Base-by-base conservation (phyloP, 2,329 filamentous ascomycete species). In the Colletotrichum chlorophyti region DNA sequence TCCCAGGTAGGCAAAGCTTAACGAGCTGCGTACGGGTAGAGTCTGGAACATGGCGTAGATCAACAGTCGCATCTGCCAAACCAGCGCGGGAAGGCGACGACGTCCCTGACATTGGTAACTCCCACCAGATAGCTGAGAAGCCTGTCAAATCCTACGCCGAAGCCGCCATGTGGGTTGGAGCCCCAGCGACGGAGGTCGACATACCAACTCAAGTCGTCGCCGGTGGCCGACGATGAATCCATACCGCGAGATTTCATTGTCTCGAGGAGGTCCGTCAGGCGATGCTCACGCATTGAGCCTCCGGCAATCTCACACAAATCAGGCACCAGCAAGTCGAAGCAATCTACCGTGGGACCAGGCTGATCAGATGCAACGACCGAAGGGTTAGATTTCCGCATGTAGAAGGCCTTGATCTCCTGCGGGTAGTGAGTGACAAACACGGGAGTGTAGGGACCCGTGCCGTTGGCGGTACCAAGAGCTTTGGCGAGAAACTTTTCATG, bases 391-490 rank as follows among this genome's bases (percentile, higher is more conserved):
- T 75, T 74, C 37, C 73, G 76, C 80, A 83, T 83, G 72, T 83
- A 99, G 75, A 98, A 99, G 10, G 94, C 91, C 76, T 99, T 99
- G 71, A 95, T 87, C 43, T 81, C 79, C 64, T 85, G 85, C n/a
- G 95, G 95, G 70, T 97, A 99, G 72, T 97, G 83, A 12, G 93
- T 98, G 63, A 99, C 87, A 70, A 98, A 98, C 40, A 98, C 82
- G 7, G 95, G 95, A 43, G 83, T 77, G 64, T 72, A 72, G 35
- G 77, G 76, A 26, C 77, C 74, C 42, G 76, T 76, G n/a, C 78
- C 74, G 47, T 72, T 62, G 53, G 75, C 69, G 43, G 75, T 78
- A 23, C 87, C 87, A 40, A 94, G 69, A 23, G 78, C 78, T 50
- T 85, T 80, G 43, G 95, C 93, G 51, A 99, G 82, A 71, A 88